Percentiles rank a stretch among this genome's conserved stretches.
Conservation (phyloP, 106 monocot species). For the Hemerocallis citrina region DNA sequence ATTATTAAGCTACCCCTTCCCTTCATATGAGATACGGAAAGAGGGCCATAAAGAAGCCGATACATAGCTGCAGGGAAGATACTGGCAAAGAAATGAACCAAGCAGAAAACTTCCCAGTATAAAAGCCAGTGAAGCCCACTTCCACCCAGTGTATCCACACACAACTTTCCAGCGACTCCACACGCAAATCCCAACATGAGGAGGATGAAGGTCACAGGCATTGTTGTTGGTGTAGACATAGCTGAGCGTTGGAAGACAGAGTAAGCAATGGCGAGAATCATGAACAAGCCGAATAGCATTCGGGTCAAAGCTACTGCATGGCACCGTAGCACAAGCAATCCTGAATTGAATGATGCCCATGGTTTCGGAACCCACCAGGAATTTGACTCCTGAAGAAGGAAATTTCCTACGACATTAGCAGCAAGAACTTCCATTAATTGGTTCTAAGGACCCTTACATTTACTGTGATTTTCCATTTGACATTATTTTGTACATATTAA, state of each 20-base stretch:
- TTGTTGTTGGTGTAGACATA: slow-evolving; percentile 24
- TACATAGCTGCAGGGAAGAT: slow-evolving; percentile 50
- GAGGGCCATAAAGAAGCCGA: slow-evolving; percentile 47
- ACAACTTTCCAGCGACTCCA: slow-evolving; percentile 69
- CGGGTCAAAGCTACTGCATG: slow-evolving; percentile 45
- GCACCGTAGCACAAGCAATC: slow-evolving; percentile 54
- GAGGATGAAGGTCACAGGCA: slow-evolving; percentile 86
- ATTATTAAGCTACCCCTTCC: neutral
- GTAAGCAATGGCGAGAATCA: slow-evolving; percentile 66
- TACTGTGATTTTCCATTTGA: too few species aligned
- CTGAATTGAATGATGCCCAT: slow-evolving; percentile 55
- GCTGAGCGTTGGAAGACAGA: slow-evolving; percentile 55
- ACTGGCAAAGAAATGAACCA: slow-evolving; percentile 68
- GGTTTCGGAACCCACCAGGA: slow-evolving; percentile 90
- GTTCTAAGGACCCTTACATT: too few species aligned
- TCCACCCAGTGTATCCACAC: slow-evolving; percentile 81
- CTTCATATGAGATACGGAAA: slow-evolving; percentile 12
- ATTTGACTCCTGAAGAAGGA: slow-evolving; percentile 43
- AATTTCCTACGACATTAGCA: neutral
- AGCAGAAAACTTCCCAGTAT: slow-evolving; percentile 68
- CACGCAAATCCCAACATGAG: slow-evolving; percentile 58
- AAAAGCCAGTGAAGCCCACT: slow-evolving; percentile 73
- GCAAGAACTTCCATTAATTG: neutral
- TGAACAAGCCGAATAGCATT: slow-evolving; percentile 60
- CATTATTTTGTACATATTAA: too few species aligned